These are phyloP conservation scores for Phytopythium boreale DNA, from an alignment of 352 stramenopile species.

Conservation along the genomic window DNA sequence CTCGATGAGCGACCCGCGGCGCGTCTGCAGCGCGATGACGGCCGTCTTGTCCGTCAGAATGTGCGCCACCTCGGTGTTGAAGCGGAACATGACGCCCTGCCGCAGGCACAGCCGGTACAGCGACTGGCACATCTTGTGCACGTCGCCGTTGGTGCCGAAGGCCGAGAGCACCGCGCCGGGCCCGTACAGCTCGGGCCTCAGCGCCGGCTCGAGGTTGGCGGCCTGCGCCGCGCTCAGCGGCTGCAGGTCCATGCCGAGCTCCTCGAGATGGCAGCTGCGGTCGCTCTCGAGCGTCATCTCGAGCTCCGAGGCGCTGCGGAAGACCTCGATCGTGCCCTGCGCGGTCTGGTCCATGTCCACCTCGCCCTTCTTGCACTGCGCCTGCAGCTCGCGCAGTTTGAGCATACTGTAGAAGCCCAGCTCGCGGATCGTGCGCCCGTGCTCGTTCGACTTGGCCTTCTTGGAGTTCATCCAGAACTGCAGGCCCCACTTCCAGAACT, in stretches of 20 bases:
- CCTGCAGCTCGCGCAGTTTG: constrained; percentile 77
- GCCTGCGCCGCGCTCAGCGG: constrained; percentile 51
- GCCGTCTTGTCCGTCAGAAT: constrained; percentile 72
- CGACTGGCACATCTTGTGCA: constrained; percentile 87
- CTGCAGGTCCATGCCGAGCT: constrained; percentile 81
- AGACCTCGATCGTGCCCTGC: constrained; percentile 82
- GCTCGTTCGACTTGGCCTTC: constrained; percentile 67
- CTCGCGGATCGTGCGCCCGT: constrained; percentile 78
- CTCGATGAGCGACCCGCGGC: constrained; percentile 80
- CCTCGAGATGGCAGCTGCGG: constrained; percentile 58
- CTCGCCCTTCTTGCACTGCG: constrained; percentile 72
- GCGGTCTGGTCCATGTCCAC: constrained; percentile 87
- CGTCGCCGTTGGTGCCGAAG: constrained; percentile 82
- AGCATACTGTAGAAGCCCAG: constrained; percentile 87
- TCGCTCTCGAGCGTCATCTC: constrained; percentile 75
- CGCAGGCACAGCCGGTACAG: constrained; percentile 77
- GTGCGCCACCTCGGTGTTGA: constrained; percentile 81
- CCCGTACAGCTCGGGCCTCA: constrained; percentile 54
- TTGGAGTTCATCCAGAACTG: constrained; percentile 86
- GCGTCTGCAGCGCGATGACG: constrained; percentile 79
- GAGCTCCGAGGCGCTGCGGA: constrained; percentile 45
- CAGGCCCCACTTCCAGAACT: constrained; percentile 86
- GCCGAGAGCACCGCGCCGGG: constrained; percentile 72
- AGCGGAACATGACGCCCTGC: constrained; percentile 87
- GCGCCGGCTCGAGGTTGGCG: constrained; percentile 60